These are phyloP conservation scores for Globisporangium rhizosaccharum DNA, from an alignment of 352 stramenopile species.

Conservation along the genomic window DNA sequence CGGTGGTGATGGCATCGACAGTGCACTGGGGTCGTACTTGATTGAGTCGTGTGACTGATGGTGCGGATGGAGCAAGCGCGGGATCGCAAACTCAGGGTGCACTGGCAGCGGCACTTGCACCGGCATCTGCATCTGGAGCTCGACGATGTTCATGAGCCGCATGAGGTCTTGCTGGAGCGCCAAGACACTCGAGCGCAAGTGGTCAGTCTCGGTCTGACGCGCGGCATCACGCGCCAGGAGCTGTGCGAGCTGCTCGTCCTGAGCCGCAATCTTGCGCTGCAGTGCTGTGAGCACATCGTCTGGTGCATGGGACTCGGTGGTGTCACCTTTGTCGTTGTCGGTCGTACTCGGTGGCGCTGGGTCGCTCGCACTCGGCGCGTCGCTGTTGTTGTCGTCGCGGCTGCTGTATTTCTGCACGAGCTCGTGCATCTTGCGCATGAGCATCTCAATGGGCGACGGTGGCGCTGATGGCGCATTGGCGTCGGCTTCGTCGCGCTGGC, in stretches of 20 bases:
- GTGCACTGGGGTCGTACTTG: no score
- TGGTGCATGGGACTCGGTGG: not conserved
- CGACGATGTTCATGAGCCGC: constrained; percentile 68
- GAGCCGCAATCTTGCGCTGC: constrained; percentile 18
- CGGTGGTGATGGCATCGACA: not conserved
- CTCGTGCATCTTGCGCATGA: constrained; percentile 55
- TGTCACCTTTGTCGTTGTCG: no score
- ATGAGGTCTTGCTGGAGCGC: constrained; percentile 70
- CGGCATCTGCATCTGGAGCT: constrained; percentile 74
- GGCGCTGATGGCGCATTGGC: not conserved
- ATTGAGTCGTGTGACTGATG: not conserved
- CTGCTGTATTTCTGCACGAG: constrained; percentile 42
- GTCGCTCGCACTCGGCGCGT: no score
- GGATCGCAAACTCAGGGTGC: not conserved
- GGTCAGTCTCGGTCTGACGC: constrained; percentile 35
- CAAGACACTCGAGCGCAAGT: constrained; percentile 56
- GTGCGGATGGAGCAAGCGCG: not conserved
- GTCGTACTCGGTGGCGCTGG: no score
- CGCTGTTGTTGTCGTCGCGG: not conserved
- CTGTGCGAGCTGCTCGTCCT: constrained; percentile 23
- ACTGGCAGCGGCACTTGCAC: constrained; percentile 16
- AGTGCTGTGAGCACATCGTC: constrained; percentile 5
- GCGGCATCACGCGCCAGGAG: constrained; percentile 28
- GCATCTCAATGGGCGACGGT: constrained; percentile 36
- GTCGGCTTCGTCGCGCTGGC: not conserved